Conservation (phyloP, 208 protist genomes). For the Angomonas desouzai region DNA sequence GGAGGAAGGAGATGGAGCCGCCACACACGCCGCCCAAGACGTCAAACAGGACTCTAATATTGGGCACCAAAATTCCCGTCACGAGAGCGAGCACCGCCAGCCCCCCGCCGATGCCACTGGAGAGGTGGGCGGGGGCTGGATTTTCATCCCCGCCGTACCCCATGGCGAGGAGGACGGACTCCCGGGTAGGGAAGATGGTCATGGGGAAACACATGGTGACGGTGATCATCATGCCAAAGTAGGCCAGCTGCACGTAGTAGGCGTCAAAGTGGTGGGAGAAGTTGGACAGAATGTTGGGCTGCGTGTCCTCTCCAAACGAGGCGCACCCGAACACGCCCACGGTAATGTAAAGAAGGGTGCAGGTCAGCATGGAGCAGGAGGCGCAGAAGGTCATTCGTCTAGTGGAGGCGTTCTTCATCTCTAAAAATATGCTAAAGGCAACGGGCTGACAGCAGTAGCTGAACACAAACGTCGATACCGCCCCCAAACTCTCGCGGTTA, state of each 20-base stretch:
- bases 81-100: conserved; percentile 63
- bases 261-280: conserved; percentile 41
- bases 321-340: conserved; percentile 62
- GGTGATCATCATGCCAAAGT: conserved; percentile 58
- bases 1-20: conserved; percentile 65
- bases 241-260: conserved; percentile 52
- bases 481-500: conserved; percentile 30
- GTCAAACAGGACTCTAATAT: conserved; percentile 72
- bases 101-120: conserved; percentile 33
- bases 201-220: conserved; percentile 85
- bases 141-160: conserved; percentile 48
- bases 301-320: conserved; percentile 52
- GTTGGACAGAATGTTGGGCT: conserved; percentile 76
- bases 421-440: conserved; percentile 64
- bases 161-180: conserved; percentile 57
- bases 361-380: conserved; percentile 47
- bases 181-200: conserved; percentile 74
- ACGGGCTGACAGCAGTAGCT: conserved; percentile 81
- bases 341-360: conserved; percentile 61
- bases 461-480: conserved; percentile 69
- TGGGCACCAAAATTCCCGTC: conserved; percentile 61
- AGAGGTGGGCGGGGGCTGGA: conserved; percentile 26
- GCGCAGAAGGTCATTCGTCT: conserved; percentile 51
- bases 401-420: conserved; percentile 56
- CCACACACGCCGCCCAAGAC: conserved; percentile 73